Evolutionary conservation across 2,329 filamentous ascomycete genomes (phyloP).

Genomic region (Penicillium sp.): DNA sequence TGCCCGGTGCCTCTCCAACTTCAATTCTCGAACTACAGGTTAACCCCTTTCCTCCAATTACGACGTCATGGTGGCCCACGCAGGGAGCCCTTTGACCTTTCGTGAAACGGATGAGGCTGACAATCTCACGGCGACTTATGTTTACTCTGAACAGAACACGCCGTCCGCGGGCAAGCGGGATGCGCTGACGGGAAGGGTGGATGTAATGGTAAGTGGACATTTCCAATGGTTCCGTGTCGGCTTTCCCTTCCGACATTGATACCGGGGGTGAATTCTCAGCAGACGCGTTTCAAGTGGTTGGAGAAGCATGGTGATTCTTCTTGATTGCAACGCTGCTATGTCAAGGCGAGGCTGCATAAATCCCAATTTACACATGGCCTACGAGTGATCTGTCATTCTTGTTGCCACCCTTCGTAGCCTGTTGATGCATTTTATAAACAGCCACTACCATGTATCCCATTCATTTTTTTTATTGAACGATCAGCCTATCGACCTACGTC

Average conservation of each 20-base stretch:
- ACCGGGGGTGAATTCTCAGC: background rate
- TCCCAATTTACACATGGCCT: background rate
- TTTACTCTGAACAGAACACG: conserved; percentile 39
- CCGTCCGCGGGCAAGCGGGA: conserved; percentile 3
- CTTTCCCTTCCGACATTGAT: background rate
- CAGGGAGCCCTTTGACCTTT: conserved; percentile 23
- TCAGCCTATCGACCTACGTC: background rate
- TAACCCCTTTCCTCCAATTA: background rate
- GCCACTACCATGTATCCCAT: background rate
- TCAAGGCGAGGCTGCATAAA: background rate
- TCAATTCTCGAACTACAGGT: conserved; percentile 1
- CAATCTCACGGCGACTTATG: conserved; percentile 49
- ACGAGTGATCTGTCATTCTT: background rate
- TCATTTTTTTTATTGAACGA: background rate
- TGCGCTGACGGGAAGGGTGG: conserved; percentile 39
- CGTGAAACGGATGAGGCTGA: conserved; percentile 51
- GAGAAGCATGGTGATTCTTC: too few relatives aligned
- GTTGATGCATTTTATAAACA: background rate
- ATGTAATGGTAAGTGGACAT: conserved; percentile 39
- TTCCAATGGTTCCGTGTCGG: background rate
- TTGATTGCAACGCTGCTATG: background rate
- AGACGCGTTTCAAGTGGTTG: background rate
- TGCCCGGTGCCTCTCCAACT: conserved; percentile 4
- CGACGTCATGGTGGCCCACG: conserved; percentile 2
- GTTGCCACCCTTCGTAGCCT: background rate